Conservation (phyloP, 306 rosid species). For the Quercus bicolor region DNA sequence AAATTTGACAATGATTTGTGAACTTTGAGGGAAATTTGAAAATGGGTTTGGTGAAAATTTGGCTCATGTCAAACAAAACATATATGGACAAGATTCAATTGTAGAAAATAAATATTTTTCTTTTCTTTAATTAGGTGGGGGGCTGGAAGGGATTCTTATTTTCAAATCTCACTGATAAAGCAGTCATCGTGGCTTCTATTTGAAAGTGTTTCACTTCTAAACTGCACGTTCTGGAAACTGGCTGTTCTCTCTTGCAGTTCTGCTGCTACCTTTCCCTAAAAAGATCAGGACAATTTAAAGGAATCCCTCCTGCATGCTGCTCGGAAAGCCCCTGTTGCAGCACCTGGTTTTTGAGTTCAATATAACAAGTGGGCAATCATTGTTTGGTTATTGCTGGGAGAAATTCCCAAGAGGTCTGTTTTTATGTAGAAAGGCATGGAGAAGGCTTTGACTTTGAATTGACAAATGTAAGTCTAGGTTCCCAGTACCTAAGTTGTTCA, state of each 20-base stretch:
- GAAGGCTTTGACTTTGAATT: constrained; percentile 80
- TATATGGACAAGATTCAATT: no score
- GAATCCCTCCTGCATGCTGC: constrained; percentile 94
- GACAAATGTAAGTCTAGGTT: constrained; percentile 72
- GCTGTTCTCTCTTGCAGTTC: constrained; percentile 43
- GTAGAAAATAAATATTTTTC: neutral
- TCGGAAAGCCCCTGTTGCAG: constrained; percentile 87
- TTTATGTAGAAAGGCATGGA: constrained; percentile 95
- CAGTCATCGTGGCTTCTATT: neutral
- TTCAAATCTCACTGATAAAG: neutral
- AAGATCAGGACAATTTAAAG: constrained; percentile 88
- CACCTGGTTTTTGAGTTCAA: constrained; percentile 83
- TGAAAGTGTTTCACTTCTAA: neutral
- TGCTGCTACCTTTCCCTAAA: constrained; percentile 47
- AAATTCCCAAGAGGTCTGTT: constrained; percentile 93
- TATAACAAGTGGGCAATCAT: constrained; percentile 34
- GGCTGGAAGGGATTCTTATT: neutral
- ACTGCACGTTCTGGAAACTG: constrained; percentile 7
- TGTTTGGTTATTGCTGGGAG: constrained; percentile 80
- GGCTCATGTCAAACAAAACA: no score
- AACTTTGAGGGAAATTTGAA: neutral
- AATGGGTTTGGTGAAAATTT: neutral
- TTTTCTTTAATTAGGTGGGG: neutral
- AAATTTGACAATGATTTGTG: neutral
- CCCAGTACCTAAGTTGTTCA: neutral